phyloP scores from a whole-genome alignment of 192 early-diverging fungal species.

The Backusella tuberculispora region DNA sequence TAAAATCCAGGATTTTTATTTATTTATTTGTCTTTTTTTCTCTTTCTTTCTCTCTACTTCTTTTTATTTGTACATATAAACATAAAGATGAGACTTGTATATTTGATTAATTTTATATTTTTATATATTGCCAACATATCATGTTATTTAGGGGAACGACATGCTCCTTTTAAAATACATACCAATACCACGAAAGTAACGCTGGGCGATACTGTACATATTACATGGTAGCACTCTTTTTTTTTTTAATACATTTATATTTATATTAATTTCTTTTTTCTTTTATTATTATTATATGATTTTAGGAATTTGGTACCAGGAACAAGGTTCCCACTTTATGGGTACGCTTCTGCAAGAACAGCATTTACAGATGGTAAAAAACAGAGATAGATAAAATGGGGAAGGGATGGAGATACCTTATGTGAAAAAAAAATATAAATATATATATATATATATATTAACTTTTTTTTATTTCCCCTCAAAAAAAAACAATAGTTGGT shows the following conservation, averaged over 20 bases:
- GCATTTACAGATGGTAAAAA: slow-evolving; percentile 21
- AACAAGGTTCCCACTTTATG: slow-evolving; percentile 23
- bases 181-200: background rate
- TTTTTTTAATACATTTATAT: background rate
- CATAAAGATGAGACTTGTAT: slow-evolving; percentile 6
- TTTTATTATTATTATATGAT: too few species aligned
- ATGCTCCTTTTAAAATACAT: slow-evolving; percentile 8
- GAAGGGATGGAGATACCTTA: too few species aligned
- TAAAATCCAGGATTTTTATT: background rate
- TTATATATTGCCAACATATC: background rate
- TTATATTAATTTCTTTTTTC: background rate
- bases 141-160: slow-evolving; percentile 10
- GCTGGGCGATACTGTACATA: slow-evolving; percentile 10
- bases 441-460: background rate
- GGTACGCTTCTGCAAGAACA: slow-evolving; percentile 25
- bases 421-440: background rate
- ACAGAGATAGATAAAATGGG: too few species aligned
- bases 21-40: background rate
- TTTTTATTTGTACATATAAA: background rate
- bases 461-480: background rate
- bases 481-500: slow-evolving; percentile 3
- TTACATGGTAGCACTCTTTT: background rate
- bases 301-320: slow-evolving; percentile 21
- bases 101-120: background rate
- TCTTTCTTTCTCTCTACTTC: background rate